Evolutionary conservation across 2,329 filamentous ascomycete species (phyloP), one percentile per base, ranked within the genome.

Genomic region (Aspergillus tamarii): DNA sequence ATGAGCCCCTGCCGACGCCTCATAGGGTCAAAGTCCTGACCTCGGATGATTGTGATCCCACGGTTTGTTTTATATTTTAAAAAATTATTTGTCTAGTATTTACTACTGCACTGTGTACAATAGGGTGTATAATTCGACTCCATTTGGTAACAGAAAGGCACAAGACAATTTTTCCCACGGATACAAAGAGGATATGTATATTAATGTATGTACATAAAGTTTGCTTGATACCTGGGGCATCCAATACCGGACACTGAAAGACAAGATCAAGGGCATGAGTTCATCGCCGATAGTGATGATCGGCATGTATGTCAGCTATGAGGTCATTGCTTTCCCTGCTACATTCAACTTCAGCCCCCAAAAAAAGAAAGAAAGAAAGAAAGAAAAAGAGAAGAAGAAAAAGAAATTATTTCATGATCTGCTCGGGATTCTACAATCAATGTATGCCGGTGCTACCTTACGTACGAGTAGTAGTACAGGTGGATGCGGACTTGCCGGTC

Each of bases 401-500:
- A 3, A 55, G 28, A 39, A 26, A 45, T 16, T 34, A 34, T 28
- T 7, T 54, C 26, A 52, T 10, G 28, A 36, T 32, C 52, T 7
- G 12, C 19, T 21, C 14, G 32, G 32, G 21, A 36, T 54, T 54
- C 50, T 36, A 54, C 30, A 10, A 39, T 12, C 56, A 9, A 41
- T 53, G 34, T 43, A 59, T n/a, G 61, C 54, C 57, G 34, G 55
- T 63, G 63, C 23, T 30, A 57, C 60, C 36, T 41, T 41, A 23
- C 48, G 23, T 30, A 50, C 28, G 45, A 57, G 19, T 45, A 39
- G 36, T 28, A 36, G 46, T 52, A 32, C n/a, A 45, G 43, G 61
- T 62, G 59, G 61, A 50, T 50, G 48, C 61, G 41, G 66, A 50
- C 60, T 64, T 64, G 57, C 58, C 57, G 43, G 30, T 54, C 52